Conservation (phyloP, 805 yeast genomes). For the Teunomyces panamensis region DNA sequence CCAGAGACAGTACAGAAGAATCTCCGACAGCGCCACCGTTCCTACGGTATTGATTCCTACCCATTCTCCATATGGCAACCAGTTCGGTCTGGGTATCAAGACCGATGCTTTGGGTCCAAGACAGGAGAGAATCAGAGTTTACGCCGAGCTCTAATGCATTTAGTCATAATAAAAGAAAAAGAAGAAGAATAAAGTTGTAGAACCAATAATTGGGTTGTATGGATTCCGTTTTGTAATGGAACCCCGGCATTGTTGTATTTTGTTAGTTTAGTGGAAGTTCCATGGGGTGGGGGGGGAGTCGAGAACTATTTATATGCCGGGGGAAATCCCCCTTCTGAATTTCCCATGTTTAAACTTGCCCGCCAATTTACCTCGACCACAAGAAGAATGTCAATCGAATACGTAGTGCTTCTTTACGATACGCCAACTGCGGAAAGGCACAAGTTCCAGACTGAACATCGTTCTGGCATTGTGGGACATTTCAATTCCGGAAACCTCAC, state of each 20-base stretch:
- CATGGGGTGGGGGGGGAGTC: too few species aligned
- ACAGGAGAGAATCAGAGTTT: slow-evolving; percentile 38
- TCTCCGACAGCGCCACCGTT: slow-evolving; percentile 22
- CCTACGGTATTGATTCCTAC: slow-evolving; percentile 36
- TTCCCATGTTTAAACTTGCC: neutral
- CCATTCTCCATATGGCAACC: slow-evolving; percentile 39
- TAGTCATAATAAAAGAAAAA: neutral
- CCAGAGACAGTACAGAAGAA: slow-evolving; percentile 38
- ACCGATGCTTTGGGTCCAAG: slow-evolving; percentile 44
- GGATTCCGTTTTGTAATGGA: neutral
- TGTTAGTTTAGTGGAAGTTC: too few species aligned
- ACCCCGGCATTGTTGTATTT: too few species aligned
- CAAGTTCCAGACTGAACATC: slow-evolving; percentile 50
- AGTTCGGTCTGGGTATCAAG: slow-evolving; percentile 45
- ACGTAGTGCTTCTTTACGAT: slow-evolving; percentile 64
- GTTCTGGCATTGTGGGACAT: slow-evolving; percentile 43
- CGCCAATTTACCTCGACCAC: neutral
- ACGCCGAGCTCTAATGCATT: slow-evolving; percentile 20
- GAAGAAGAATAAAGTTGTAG: neutral
- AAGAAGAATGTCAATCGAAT: slow-evolving; percentile 19
- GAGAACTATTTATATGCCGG: neutral
- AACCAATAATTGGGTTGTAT: neutral
- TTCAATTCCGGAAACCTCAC: slow-evolving; percentile 38
- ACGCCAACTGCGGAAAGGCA: slow-evolving; percentile 62
- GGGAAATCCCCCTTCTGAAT: neutral